Evolutionary conservation across 495 filamentous ascomycete genomes (phyloP).

Genomic region (Penicillium bovifimosum): DNA sequence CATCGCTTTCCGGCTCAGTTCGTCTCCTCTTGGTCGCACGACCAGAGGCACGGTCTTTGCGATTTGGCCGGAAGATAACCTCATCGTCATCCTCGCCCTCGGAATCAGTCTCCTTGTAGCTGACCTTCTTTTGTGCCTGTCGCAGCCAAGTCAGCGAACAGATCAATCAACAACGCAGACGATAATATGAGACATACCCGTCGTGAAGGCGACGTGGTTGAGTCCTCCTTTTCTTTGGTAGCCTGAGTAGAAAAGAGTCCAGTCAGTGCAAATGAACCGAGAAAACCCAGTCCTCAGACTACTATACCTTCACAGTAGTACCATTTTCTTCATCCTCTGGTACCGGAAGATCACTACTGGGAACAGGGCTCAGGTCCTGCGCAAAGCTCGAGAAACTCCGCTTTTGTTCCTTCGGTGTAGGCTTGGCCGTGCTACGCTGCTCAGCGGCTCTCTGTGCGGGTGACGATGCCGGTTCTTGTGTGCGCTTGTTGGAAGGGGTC

Average conservation of each 20-base stretch:
- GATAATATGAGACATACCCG: constrained; percentile 28
- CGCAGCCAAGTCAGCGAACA: constrained; percentile 2
- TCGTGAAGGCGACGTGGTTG: constrained; percentile 40
- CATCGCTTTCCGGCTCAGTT: constrained; percentile 51
- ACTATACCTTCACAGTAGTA: constrained; percentile 20
- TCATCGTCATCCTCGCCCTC: constrained; percentile 55
- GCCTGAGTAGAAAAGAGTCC: constrained; percentile 14
- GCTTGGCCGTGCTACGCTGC: constrained; percentile 23
- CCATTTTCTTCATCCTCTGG: constrained; percentile 33
- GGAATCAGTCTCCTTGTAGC: constrained; percentile 45
- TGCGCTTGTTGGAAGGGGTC: constrained; percentile 30
- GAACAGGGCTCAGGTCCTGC: constrained; percentile 62
- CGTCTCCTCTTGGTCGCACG: constrained; percentile 48
- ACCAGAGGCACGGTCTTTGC: constrained; percentile 28
- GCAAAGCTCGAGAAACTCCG: constrained; percentile 39
- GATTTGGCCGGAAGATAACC: constrained; percentile 40
- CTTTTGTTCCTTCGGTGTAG: constrained; percentile 27
- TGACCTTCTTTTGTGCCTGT: constrained; percentile 44
- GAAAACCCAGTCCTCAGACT: background rate
- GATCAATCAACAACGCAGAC: background rate
- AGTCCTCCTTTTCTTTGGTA: constrained; percentile 14
- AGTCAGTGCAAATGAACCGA: constrained; percentile 3
- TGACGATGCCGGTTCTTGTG: constrained; percentile 35
- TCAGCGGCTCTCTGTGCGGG: constrained; percentile 40
- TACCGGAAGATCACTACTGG: constrained; percentile 64